Base-by-base conservation (phyloP, 345 rosid species). In the Excoecaria cochinchinensis region DNA sequence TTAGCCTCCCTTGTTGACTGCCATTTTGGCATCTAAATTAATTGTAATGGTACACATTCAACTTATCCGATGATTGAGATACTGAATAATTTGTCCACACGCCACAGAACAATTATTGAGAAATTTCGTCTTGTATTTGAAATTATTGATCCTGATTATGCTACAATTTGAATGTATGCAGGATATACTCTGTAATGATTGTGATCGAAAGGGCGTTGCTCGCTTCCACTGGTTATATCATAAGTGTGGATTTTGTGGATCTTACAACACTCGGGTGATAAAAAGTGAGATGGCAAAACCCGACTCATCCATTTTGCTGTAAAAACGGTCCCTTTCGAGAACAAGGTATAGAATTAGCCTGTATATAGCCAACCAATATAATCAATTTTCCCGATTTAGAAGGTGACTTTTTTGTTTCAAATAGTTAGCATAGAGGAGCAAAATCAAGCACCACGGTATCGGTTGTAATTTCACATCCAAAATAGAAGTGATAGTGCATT, bases 151-250 rank as follows among this genome's bases (percentile, higher is more conserved):
- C 53, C 8, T 40, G 39, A 52, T 74, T 21, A 22, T 42, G 15
- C 72, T 48, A 6, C 67, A 12, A 75, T 24, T 10, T 25, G 63
- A 24, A n/a, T 46, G 4, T 55, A 78, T 83, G 62, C 89, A 90
- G 97, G 93, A 90, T 42, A 84, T 92, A 74, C 85, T 90, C 12
- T 90, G 97, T 81, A 92, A 90, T 59, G 97, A 92, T 22, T 92
- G 97, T 59, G 89, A 89, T 69, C 76, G 68, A 64, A 92, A 87
- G 78, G 90, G 95, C 69, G 82, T 71, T 0, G 75, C 93, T 4
- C 76, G 68, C 57, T 92, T 92, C 87, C 97, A 92, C 73, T 92
- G 97, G 97, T 76, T 92, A 58, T 89, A 92, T 82, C 97, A 92
- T 61, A 92, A 90, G 71, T 92, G 97, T 47, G 85, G 89, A n/a